Evolutionary conservation across 1,284 basidiomycete genomes (phyloP), one percentile per base, ranked within the genome.

Genomic region (Schizopora paradoxa): DNA sequence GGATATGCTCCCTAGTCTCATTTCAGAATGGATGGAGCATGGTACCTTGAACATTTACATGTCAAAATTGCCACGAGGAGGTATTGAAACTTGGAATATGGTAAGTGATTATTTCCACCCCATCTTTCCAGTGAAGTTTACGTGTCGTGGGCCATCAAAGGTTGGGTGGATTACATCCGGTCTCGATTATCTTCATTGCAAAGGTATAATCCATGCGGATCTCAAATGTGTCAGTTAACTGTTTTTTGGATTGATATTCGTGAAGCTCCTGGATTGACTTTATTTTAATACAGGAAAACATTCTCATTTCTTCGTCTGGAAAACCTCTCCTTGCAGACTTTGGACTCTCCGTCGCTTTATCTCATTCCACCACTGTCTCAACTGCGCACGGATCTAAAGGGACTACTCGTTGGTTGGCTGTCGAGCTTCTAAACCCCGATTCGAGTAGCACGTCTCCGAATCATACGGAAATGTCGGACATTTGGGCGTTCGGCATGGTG

Each of bases 401-500:
- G 18, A 44, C 32, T n/a, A 34, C 37, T 5, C 34, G 34, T 11
- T 44, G 42, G 42, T 35, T 35, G 32, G 32, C 42, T 21, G 14
- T 36, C 19, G 42, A 44, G 14, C 34, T 44, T 19, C n/a, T 36
- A 26, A n/a, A 18, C 19, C 7, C 11, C 21, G 8, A 18, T 21
- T 8, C n/a, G n/a, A 19, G 23, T 7, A 35, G n/a, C n/a, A n/a
- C n/a, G n/a, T n/a, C n/a, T 23, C 10, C 34, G 4, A 28, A 42
- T 18, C n/a, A n/a, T n/a, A n/a, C n/a, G n/a, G n/a, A n/a, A 5
- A 22, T 35, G 23, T 25, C 42, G 28, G 42, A 44, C 16, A 16
- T 44, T 11, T 44, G 42, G 42, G 42, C 42, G 7, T 44, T 44
- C 14, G 42, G 42, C 2, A 44, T 44, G 42, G 32, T 29, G 10